Evolutionary conservation across 2,329 filamentous ascomycete species (phyloP), one percentile per base, ranked within the genome.

Genomic region (Claviceps arundinis): DNA sequence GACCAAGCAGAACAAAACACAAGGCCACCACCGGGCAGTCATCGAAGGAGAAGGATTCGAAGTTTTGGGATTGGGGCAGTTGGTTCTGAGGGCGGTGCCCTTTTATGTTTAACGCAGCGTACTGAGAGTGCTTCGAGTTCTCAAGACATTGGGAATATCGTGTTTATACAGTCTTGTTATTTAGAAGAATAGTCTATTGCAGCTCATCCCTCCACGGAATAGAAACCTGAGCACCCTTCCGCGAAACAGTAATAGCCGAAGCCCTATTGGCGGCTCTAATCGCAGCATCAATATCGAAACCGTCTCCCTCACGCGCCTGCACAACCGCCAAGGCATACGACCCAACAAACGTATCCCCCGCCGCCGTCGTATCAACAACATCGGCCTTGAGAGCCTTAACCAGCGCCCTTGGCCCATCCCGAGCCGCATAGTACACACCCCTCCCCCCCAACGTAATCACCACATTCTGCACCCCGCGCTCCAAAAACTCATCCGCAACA

Each of bases 321-420:
- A 87, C 87, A 34, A 85, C 77, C 53, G 82, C 79, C 26, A 93
- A 79, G 2, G 88, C 86, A 65, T 95, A 95, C 22, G 81, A 85
- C 2, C 93, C 91, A 5, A 94, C 87, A 69, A 96, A 96, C 0
- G 91, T 96, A 66, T 97, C 91, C 0, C 91, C 91, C 5, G 93
- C 93, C 1, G 86, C 91, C 7, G 91, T 97, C 1, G 91, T 97
- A 66, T 97, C 91, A 4, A 96, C 81, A 1, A 97, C 91, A 19
- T 66, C 69, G 4, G 88, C 84, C 66, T 85, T 84, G 56, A 79
- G 75, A 0, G 87, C 88, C 2, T 71, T 65, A 4, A 89, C 67
- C 57, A 81, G 61, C 1, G 71, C 74, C 50, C 71, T 71, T 44
- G 59, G 61, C 24, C 65, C 68, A 3, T 56, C 58, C 44, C 58